Evolutionary conservation across 768 basidiomycete species (phyloP), one percentile per base, ranked within the genome.

Genomic region (Pulveroboletus sp.): DNA sequence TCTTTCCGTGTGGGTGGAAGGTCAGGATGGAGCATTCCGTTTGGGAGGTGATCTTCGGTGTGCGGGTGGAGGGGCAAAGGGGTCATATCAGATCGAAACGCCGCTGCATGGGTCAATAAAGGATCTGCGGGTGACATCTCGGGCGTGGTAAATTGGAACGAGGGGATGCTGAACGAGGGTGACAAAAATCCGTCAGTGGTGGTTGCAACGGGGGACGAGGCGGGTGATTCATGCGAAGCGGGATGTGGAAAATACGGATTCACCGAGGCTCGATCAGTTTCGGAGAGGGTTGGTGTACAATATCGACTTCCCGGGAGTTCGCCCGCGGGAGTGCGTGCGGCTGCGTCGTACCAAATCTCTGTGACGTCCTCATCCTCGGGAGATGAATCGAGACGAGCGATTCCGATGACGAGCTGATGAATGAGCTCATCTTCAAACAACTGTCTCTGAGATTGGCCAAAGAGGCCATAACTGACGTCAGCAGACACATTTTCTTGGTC

Each of bases 361-460:
- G 55, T 21, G 5, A 55, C 67, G 20, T 74, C 69, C 56, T 77
- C 78, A 4, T 64, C 59, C 52, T 67, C 55, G 53, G 36, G 36
- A 8, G 64, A 53, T 14, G 58, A 63, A 38, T 84, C 84, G 24
- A 97, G 74, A 19, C 83, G 75, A 9, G 90, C 90, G 75, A 97
- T 88, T 25, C 92, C 94, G 44, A 97, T 84, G 47, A 95, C 84
- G 53, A 97, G 84, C 31, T 91, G 90, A 46, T 87, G 78, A 7
- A 95, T 64, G 36, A 97, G 77, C 69, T 95, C 93, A 27, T 81
- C 77, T 60, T 89, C 84, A 54, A 97, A 81, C 64, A 90, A 68
- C 6, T 71, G 70, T 48, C 86, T 73, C 57, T 90, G 82, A 19
- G 68, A 59, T 34, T 44, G 60, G 6, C 77, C 77, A 64, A 90